These are phyloP conservation scores for Bassia scoparia DNA, from an alignment of 148 eudicot species.

Conservation along the genomic window DNA sequence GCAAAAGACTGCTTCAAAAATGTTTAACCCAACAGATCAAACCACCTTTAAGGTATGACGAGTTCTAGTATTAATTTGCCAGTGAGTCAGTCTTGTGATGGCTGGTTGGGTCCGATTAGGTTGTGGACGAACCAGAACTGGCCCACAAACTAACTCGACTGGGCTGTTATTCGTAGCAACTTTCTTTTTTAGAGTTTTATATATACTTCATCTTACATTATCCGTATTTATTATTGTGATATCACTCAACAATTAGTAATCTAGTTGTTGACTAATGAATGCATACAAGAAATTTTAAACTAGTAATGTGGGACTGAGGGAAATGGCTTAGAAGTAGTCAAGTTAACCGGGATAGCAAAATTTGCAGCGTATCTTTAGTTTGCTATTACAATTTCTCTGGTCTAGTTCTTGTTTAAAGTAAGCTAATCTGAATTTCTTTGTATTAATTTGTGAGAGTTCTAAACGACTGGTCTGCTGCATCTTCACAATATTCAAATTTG, in stretches of 20 bases:
- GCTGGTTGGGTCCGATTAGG: background rate
- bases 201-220: too few relatives aligned
- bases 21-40: slow-evolving; percentile 86
- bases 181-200: too few relatives aligned
- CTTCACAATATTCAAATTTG: slow-evolving; percentile 67
- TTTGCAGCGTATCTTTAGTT: background rate
- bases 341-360: background rate
- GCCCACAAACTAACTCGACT: background rate
- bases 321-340: background rate
- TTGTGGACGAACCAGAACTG: background rate
- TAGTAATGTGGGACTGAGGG: too few relatives aligned
- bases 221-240: too few relatives aligned
- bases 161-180: background rate
- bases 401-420: background rate
- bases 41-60: slow-evolving; percentile 63
- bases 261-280: too few relatives aligned
- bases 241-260: too few relatives aligned
- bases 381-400: background rate
- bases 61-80: background rate
- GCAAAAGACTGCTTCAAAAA: slow-evolving; percentile 84
- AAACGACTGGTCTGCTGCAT: slow-evolving; percentile 86
- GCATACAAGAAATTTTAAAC: too few relatives aligned
- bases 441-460: slow-evolving; percentile 54
- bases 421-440: background rate
- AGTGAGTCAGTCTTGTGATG: background rate